A percentile compares a stretch with the other conserved stretches of the same genome.
phyloP scores from a whole-genome alignment of 495 filamentous ascomycete species.

The Penicillium waksmanii region DNA sequence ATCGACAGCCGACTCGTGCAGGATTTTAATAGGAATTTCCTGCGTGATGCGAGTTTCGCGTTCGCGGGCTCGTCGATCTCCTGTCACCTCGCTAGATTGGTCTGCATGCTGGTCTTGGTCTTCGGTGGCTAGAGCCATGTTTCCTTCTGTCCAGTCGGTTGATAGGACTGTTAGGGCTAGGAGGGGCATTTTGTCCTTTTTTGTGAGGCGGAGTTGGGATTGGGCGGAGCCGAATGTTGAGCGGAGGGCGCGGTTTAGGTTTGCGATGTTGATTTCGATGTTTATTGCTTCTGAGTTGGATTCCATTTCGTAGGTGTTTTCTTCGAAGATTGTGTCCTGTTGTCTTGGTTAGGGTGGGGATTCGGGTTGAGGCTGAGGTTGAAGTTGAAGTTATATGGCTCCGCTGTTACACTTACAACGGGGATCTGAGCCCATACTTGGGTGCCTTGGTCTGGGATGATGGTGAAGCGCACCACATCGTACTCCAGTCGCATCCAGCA shows the following conservation, averaged over 20 bases:
- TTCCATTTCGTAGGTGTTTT: constrained; percentile 72
- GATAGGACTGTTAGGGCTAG: constrained; percentile 84
- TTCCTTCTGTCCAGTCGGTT: constrained; percentile 42
- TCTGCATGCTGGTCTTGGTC: constrained; percentile 10
- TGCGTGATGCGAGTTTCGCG: constrained; percentile 92
- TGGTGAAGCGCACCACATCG: constrained; percentile 86
- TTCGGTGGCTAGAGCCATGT: constrained; percentile 51
- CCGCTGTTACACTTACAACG: constrained; percentile 56
- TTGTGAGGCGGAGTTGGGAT: constrained; percentile 85
- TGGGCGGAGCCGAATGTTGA: constrained; percentile 77
- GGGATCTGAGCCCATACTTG: constrained; percentile 84
- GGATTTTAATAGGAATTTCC: constrained; percentile 89
- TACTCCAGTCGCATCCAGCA: constrained; percentile 92
- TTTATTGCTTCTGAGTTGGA: constrained; percentile 85
- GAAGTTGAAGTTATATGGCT: no score
- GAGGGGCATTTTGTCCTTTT: constrained; percentile 83
- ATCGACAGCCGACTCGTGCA: constrained; percentile 77
- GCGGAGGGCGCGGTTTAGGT: constrained; percentile 82
- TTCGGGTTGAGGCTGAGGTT: no score
- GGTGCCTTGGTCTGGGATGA: constrained; percentile 88
- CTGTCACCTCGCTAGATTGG: constrained; percentile 46
- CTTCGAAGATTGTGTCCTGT: constrained; percentile 84
- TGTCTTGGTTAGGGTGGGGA: background rate
- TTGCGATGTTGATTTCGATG: constrained; percentile 83
- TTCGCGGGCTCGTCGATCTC: constrained; percentile 52